Evolutionary conservation across 139 green algal genomes (phyloP).

Genomic region (Tetradesmus lagerheimii): DNA sequence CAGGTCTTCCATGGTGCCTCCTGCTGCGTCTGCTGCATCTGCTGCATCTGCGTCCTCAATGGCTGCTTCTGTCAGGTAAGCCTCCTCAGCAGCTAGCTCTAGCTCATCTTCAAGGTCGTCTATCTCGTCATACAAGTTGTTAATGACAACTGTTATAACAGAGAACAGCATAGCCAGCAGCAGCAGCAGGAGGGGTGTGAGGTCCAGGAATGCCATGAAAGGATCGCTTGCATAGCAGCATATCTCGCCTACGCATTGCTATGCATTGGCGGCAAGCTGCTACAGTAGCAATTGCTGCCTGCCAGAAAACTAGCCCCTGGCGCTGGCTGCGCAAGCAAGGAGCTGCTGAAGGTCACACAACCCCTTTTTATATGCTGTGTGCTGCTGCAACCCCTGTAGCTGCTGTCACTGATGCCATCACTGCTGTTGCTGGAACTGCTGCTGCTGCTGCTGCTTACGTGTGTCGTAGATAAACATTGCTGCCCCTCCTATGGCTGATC

Average conservation of each 20-base stretch:
- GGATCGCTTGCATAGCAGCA: no score
- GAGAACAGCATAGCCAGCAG: not conserved
- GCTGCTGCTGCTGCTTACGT: conserved; percentile 53
- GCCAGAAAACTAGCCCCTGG: no score
- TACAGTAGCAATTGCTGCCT: not conserved
- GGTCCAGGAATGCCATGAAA: no score
- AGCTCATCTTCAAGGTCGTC: conserved; percentile 48
- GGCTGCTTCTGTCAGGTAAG: conserved; percentile 45
- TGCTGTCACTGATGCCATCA: no score
- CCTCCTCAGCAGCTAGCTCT: conserved; percentile 46
- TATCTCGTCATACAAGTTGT: conserved; percentile 46
- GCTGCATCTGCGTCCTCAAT: conserved; percentile 22
- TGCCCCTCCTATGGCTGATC: conserved; percentile 65
- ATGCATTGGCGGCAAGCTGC: no score
- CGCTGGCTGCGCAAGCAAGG: not conserved
- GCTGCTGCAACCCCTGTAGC: not conserved
- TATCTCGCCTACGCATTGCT: no score
- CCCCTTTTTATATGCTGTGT: not conserved
- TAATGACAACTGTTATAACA: conserved; percentile 39
- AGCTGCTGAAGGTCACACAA: not conserved
- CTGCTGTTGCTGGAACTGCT: not conserved
- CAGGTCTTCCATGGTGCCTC: conserved; percentile 40
- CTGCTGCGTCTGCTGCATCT: not conserved
- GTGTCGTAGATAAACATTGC: conserved; percentile 75
- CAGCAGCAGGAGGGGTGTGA: not conserved